These are phyloP conservation scores for Phanerochaete sordida DNA, from an alignment of 768 basidiomycete genomes.

Conservation along the genomic window DNA sequence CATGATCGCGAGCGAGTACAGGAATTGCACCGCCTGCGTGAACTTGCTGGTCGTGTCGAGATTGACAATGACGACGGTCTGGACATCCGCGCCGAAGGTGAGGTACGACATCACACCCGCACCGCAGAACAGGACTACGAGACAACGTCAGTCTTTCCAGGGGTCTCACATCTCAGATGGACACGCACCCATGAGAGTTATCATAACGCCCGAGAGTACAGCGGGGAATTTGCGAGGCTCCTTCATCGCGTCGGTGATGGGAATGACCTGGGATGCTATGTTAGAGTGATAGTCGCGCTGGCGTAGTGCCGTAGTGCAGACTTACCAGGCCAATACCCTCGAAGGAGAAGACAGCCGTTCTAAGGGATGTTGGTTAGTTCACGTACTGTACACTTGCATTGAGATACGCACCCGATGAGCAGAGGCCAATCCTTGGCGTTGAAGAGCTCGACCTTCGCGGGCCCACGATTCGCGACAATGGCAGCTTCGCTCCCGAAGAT, in stretches of 20 bases:
- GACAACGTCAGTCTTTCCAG: conserved; percentile 3
- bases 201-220: conserved; percentile 88
- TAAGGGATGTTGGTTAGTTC: conserved; percentile 23
- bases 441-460: conserved; percentile 81
- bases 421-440: conserved; percentile 88
- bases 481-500: conserved; percentile 84
- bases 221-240: conserved; percentile 92
- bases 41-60: conserved; percentile 78
- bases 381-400: conserved; percentile 1
- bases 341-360: conserved; percentile 97
- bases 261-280: conserved; percentile 62
- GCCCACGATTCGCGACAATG: conserved; percentile 62
- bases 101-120: conserved; percentile 84
- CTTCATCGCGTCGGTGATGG: conserved; percentile 95
- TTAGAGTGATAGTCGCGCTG: background rate
- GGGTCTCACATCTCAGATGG: background rate
- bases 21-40: conserved; percentile 86
- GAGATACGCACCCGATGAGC: conserved; percentile 75
- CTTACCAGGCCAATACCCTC: conserved; percentile 92
- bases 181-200: conserved; percentile 65
- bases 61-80: conserved; percentile 95
- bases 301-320: conserved; percentile 1
- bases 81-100: conserved; percentile 81
- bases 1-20: conserved; percentile 91
- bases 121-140: conserved; percentile 77